A percentile compares a stretch with the other conserved stretches of the same genome.
Evolutionary conservation across 495 filamentous ascomycete species (phyloP).

Genomic region (Lasiosphaeriaceae sp.): DNA sequence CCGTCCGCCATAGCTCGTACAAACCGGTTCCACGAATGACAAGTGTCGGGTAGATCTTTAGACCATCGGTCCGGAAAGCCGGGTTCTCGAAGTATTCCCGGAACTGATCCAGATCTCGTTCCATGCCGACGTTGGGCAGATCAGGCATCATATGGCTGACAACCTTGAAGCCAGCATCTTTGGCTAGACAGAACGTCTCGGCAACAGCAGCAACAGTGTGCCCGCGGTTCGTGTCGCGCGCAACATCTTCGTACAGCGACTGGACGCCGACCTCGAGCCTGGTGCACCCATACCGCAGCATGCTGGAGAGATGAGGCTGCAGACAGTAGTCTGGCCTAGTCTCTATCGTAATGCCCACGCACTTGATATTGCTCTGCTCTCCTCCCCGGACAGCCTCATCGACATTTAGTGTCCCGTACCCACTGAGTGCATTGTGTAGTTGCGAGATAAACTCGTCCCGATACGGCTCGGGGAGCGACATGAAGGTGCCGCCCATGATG

Average conservation of each 20-base stretch:
- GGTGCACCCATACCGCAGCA: conserved; percentile 96
- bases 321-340: conserved; percentile 95
- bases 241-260: conserved; percentile 97
- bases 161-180: conserved; percentile 98
- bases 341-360: conserved; percentile 97
- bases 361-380: conserved; percentile 93
- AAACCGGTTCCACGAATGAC: conserved; percentile 96
- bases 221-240: conserved; percentile 92
- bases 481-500: conserved; percentile 99
- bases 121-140: conserved; percentile 96
- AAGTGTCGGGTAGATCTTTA: conserved; percentile 97
- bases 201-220: conserved; percentile 93
- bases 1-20: conserved; percentile 96
- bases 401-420: conserved; percentile 85
- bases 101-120: conserved; percentile 94
- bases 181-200: conserved; percentile 90
- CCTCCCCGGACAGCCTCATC: conserved; percentile 91
- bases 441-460: conserved; percentile 90
- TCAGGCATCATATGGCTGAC: conserved; percentile 99
- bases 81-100: conserved; percentile 97
- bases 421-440: conserved; percentile 91
- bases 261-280: conserved; percentile 93
- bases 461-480: conserved; percentile 88
- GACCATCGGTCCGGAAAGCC: conserved; percentile 91
- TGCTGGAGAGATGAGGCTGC: conserved; percentile 82